Evolutionary conservation across 2,329 filamentous ascomycete species (phyloP).

Genomic region (Tolypocladium pustulatum): DNA sequence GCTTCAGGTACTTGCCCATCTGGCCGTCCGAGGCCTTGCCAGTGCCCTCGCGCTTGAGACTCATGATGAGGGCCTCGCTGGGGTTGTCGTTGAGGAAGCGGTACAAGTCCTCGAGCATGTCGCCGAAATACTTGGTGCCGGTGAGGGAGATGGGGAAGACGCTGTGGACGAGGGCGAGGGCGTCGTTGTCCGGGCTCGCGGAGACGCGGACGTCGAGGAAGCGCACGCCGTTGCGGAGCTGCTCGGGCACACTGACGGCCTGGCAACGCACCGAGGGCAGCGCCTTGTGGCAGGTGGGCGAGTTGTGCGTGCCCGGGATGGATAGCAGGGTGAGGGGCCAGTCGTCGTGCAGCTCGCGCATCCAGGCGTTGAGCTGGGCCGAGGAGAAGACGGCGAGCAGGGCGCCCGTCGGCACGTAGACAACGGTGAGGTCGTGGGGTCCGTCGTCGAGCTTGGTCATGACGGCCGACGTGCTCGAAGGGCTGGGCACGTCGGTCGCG

Average conservation of each 20-base stretch:
- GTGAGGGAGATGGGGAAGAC: slow-evolving; percentile 82
- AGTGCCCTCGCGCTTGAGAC: slow-evolving; percentile 81
- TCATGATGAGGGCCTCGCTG: slow-evolving; percentile 74
- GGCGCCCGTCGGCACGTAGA: slow-evolving; percentile 49
- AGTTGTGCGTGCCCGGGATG: slow-evolving; percentile 94
- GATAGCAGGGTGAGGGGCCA: slow-evolving; percentile 70
- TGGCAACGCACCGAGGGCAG: slow-evolving; percentile 92
- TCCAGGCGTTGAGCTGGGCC: slow-evolving; percentile 64
- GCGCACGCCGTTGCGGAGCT: slow-evolving; percentile 82
- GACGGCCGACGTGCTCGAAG: slow-evolving; percentile 45
- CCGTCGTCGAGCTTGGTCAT: slow-evolving; percentile 45
- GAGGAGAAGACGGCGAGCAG: slow-evolving; percentile 60
- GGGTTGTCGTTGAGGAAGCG: slow-evolving; percentile 69
- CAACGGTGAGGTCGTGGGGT: slow-evolving; percentile 50
- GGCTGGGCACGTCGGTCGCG: slow-evolving; percentile 61
- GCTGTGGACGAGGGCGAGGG: slow-evolving; percentile 75
- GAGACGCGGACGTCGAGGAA: slow-evolving; percentile 85
- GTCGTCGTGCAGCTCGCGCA: slow-evolving; percentile 62
- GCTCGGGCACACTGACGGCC: slow-evolving; percentile 62
- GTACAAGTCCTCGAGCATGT: slow-evolving; percentile 61
- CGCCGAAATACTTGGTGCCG: slow-evolving; percentile 67
- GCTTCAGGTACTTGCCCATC: slow-evolving; percentile 61
- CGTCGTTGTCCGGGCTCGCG: slow-evolving; percentile 43
- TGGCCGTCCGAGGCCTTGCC: slow-evolving; percentile 72
- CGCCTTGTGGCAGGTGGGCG: slow-evolving; percentile 72